These are phyloP conservation scores for Rhinocladiella similis DNA, from an alignment of 2,329 filamentous ascomycete genomes.

Conservation along the genomic window DNA sequence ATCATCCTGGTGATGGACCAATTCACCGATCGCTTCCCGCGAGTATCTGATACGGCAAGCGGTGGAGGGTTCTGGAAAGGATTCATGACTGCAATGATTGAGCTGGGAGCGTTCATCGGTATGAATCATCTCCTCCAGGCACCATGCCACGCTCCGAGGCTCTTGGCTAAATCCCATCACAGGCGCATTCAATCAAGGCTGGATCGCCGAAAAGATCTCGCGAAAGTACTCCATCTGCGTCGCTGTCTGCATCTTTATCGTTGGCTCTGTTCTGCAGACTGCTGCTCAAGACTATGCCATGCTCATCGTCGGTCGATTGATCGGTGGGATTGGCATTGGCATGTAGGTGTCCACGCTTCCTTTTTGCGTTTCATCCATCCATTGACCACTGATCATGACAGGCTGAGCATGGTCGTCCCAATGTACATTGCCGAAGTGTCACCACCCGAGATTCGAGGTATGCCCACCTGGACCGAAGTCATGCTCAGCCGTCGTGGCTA, in stretches of 20 bases:
- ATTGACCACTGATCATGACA: constrained; percentile 11
- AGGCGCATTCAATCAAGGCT: constrained; percentile 48
- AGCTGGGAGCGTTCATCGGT: constrained; percentile 51
- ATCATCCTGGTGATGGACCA: constrained; percentile 55
- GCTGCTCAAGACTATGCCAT: constrained; percentile 52
- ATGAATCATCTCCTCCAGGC: neutral
- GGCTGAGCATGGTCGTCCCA: constrained; percentile 50
- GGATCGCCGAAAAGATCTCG: constrained; percentile 54
- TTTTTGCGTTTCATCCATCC: neutral
- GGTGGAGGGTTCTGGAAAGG: constrained; percentile 45
- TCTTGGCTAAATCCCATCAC: constrained; percentile 6
- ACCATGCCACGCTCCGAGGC: neutral
- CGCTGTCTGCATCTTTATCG: constrained; percentile 52
- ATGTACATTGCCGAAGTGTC: constrained; percentile 56
- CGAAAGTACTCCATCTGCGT: constrained; percentile 55
- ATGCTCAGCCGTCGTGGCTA: neutral
- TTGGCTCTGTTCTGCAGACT: constrained; percentile 55
- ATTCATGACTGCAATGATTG: constrained; percentile 57
- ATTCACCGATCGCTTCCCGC: constrained; percentile 48
- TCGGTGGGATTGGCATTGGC: constrained; percentile 55
- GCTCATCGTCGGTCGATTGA: constrained; percentile 51
- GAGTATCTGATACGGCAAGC: constrained; percentile 40
- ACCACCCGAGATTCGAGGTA: constrained; percentile 37
- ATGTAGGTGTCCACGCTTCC: constrained; percentile 35
- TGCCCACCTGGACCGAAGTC: neutral